A percentile compares a stretch with the other conserved stretches of the same genome.
Conservation (phyloP, 495 filamentous ascomycete genomes). For the Thozetella sp. region DNA sequence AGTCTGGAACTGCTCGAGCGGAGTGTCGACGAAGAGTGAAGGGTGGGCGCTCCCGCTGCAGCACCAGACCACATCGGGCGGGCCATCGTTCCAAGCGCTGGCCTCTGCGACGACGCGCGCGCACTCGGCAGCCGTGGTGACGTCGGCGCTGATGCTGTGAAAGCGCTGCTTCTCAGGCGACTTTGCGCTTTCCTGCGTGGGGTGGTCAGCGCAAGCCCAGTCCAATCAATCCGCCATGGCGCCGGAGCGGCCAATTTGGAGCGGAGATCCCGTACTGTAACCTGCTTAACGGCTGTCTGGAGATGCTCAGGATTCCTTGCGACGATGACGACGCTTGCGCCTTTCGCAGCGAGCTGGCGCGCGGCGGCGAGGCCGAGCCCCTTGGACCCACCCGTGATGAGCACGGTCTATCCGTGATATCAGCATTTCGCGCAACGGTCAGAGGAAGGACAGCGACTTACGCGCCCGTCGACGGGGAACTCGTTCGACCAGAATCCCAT, state of each 20-base stretch:
- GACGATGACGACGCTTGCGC: conserved; percentile 77
- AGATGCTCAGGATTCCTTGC: conserved; percentile 71
- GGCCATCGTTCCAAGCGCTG: conserved; percentile 71
- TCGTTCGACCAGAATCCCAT: conserved; percentile 47
- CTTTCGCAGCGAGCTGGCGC: conserved; percentile 68
- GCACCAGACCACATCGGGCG: conserved; percentile 84
- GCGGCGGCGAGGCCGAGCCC: conserved; percentile 77
- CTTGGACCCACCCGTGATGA: conserved; percentile 83
- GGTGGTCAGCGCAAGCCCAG: neutral
- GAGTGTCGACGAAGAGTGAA: conserved; percentile 71
- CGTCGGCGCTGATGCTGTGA: conserved; percentile 73
- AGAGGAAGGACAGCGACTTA: conserved; percentile 32
- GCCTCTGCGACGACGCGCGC: conserved; percentile 66
- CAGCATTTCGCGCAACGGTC: neutral
- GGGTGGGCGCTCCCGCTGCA: conserved; percentile 72
- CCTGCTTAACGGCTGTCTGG: conserved; percentile 57
- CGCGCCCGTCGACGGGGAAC: conserved; percentile 71
- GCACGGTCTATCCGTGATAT: conserved; percentile 58
- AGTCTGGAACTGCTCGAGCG: conserved; percentile 55
- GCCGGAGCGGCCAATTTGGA: neutral
- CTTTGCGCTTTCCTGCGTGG: conserved; percentile 37
- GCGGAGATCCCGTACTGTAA: conserved; percentile 46
- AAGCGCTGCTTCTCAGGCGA: conserved; percentile 65
- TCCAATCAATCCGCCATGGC: neutral
- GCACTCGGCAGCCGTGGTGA: conserved; percentile 62